phyloP scores from a whole-genome alignment of 164 flowering plant species.

The Kalanchoe fedtschenkoi region DNA sequence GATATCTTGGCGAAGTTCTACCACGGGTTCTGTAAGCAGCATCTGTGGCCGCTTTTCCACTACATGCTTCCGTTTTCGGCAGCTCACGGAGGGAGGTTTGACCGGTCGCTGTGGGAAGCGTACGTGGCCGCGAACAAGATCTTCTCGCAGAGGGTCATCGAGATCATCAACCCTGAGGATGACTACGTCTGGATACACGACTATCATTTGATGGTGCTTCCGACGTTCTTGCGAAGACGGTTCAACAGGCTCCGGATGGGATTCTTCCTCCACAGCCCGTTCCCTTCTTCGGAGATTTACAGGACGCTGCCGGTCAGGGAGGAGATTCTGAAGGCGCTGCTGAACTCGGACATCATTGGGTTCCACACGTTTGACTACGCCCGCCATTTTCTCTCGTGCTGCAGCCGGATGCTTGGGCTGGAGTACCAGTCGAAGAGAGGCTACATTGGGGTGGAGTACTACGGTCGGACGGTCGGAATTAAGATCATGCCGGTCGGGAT shows the following conservation, averaged over 20 bases:
- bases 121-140: conserved; percentile 68
- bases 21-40: conserved; percentile 67
- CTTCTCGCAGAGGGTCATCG: conserved; percentile 61
- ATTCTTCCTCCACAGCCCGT: conserved; percentile 67
- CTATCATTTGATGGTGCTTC: conserved; percentile 72
- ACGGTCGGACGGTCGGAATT: conserved; percentile 62
- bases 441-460: conserved; percentile 65
- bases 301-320: conserved; percentile 72
- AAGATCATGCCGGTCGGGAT: conserved; percentile 79
- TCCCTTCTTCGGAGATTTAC: conserved; percentile 76
- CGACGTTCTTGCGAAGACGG: conserved; percentile 59
- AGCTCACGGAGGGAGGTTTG: conserved; percentile 52
- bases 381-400: conserved; percentile 79
- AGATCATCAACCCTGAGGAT: conserved; percentile 71
- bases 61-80: conserved; percentile 69
- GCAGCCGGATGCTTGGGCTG: conserved; percentile 73
- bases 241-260: conserved; percentile 61
- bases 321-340: conserved; percentile 59
- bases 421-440: conserved; percentile 78
- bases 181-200: conserved; percentile 82
- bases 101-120: conserved; percentile 67
- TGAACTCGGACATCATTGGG: conserved; percentile 62
- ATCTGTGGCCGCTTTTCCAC: conserved; percentile 76
- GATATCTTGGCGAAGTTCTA: conserved; percentile 46
- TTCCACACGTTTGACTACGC: conserved; percentile 85